Evolutionary conservation across 148 eudicot species (phyloP), one percentile per base, ranked within the genome.

Genomic region (Chenopodium berlandieri): DNA sequence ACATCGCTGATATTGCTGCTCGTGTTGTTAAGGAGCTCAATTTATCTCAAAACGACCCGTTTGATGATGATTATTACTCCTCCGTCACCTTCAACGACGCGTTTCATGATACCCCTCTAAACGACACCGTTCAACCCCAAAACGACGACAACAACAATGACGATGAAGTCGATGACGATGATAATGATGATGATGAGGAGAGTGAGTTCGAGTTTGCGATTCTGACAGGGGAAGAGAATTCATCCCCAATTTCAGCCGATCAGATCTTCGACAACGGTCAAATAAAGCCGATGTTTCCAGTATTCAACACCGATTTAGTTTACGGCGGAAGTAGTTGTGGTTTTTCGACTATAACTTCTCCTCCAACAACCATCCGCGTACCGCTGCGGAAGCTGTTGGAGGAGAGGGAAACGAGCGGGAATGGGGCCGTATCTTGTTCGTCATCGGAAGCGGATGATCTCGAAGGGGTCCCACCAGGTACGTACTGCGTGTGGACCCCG

Each of bases 401-500:
- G 71, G 94, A 90, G 64, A 83, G 93, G 25, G 89, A 85, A 76
- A 64, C 44, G 44, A 40, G 44, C 44, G 44, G 44, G 8, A 40
- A 66, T 1, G 71, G 83, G 1, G 58, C 86, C 60, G 76, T 84
- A 25, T 86, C 94, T 40, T 84, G 88, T 32, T 90, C 97, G 63
- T 91, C 93, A 1, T 90, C 96, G 37, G 93, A 87, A 14, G 87
- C 89, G 11, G 94, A 88, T 71, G 98, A 91, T 14, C 94, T 95
- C 32, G 97, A 91, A 62, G 91, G 94, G 31, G 74, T 95, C 31
- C 90, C 96, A 50, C 82, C 83, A 12, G 94, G 77, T 2, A 88
- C 87, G 19, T 95, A 93, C 89, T 95, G 98, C 81, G 91, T 89
- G 62, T 95, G 98, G 98, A 76, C 81, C 30, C 94, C 97, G 54